These are phyloP conservation scores for Cyberlindnera subsufficiens DNA, from an alignment of 805 yeast species.

Conservation along the genomic window DNA sequence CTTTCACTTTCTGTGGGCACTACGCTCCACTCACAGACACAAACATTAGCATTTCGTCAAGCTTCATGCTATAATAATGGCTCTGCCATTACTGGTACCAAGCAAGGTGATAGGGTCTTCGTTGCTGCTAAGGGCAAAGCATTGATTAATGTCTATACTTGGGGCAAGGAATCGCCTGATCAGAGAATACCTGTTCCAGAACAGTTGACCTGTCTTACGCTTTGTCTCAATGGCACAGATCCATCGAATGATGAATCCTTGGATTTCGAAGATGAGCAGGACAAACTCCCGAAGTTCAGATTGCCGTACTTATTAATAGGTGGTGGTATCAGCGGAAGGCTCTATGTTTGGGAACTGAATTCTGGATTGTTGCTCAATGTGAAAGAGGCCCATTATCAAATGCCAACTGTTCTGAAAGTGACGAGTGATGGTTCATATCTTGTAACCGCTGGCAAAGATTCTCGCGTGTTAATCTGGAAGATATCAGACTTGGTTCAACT, in stretches of 20 bases:
- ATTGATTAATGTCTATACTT: constrained; percentile 61
- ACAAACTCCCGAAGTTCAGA: constrained; percentile 34
- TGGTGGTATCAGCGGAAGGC: constrained; percentile 67
- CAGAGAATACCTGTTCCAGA: constrained; percentile 86
- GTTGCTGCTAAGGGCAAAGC: constrained; percentile 71
- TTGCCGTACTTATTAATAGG: constrained; percentile 66
- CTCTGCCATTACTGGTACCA: constrained; percentile 42
- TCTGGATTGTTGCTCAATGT: constrained; percentile 72
- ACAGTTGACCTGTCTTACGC: constrained; percentile 51
- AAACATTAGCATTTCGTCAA: constrained; percentile 38
- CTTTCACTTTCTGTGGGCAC: constrained; percentile 36
- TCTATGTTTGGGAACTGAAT: constrained; percentile 79
- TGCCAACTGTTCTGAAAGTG: constrained; percentile 53
- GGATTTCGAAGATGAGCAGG: constrained; percentile 15
- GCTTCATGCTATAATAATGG: constrained; percentile 45
- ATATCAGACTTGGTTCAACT: constrained; percentile 48
- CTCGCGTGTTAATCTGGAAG: constrained; percentile 73
- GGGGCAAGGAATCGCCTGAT: constrained; percentile 66
- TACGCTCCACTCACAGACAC: constrained; percentile 37
- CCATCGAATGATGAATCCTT: constrained; percentile 21
- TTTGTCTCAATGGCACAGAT: constrained; percentile 28
- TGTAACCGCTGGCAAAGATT: constrained; percentile 75
- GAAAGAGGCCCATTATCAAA: constrained; percentile 81
- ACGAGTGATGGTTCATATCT: constrained; percentile 59
- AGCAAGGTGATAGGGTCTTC: constrained; percentile 33